Base-by-base conservation (phyloP, 2,329 filamentous ascomycete species). In the Beauveria asiatica region DNA sequence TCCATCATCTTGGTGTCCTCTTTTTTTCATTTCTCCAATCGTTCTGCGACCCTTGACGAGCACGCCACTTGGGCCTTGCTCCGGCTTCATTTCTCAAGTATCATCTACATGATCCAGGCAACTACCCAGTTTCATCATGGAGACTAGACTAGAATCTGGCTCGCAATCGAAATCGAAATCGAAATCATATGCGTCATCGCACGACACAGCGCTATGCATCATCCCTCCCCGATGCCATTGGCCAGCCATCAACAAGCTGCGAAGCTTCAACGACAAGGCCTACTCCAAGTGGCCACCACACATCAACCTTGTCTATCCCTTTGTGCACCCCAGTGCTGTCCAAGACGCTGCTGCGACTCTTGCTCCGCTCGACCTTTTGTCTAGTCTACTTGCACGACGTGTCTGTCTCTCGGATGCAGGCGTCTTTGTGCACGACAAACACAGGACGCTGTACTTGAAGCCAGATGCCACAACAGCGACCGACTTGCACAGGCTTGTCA, bases 241-340 rank as follows among this genome's bases (percentile, higher is more conserved):
- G 74, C 63, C 73, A 1, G 65, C 78, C 3, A 68, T 86, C 56
- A 77, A 87, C 64, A 72, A 73, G 16, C 70, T 89, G 3, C 80
- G 86, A 49, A 76, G 74, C n/a, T 72, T 84, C 13, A 85, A 88
- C 70, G 86, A 89, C 69, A 83, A 83, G 62, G 77, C 80, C 0
- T 81, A 80, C 64, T 74, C 74, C 27, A 82, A 77, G 70, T 89
- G 86, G 86, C 84, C 85, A 3, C 82, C 85, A 13, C 86, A 88
- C 65, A 68, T 88, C 66, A 89, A 88, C 64, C 70, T 89, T 27
- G 65, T 87, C 23, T 88, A 88, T 67, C 86, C 85, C 0, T 89
- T 88, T 67, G 82, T 87, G 7, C 68, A 71, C 3, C 71, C 75
- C 0, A 76, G 80, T 2, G 64, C 65, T 9, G 73, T 89, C 2